Evolutionary conservation across 2,329 filamentous ascomycete species (phyloP), one percentile per base, ranked within the genome.

Genomic region (Pestalotiopsis sp.): DNA sequence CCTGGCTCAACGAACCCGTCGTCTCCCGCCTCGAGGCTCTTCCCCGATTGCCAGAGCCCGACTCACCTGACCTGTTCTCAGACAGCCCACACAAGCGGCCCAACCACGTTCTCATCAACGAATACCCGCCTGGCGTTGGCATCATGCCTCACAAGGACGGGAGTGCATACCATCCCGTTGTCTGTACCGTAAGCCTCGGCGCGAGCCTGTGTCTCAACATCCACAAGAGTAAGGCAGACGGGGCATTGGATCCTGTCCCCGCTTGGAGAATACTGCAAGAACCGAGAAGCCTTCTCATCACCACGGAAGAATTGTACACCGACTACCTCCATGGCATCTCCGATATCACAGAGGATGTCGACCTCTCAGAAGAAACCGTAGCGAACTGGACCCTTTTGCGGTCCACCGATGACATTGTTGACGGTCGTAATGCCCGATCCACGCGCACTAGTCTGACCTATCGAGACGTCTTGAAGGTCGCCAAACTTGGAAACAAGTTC

Each of bases 81-180:
- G 77, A 84, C 23, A 93, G 94, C 64, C 93, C 93, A 4, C 95
- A 98, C 76, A 75, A 83, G 20, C 85, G 84, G 3, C 93, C 95
- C 2, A 99, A 98, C 75, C 96, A 98, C 81, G 93, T 97, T 60
- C 85, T 98, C 49, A 90, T 98, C 74, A 99, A 99, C 77, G 95
- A 98, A 79, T 99, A 98, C 79, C 86, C 86, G 1, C 90, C 93
- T 0, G 93, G 93, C 2, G 89, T 97, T 71, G 95, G 95, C n/a
- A 98, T 98, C 73, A 97, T 98, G 93, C 91, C 95, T 61, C 95
- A 98, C 79, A 96, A 98, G 84, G 95, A 99, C 79, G 96, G 95
- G 1, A 83, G 88, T 9, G 93, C 95, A 11, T 99, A 99, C 78
- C 88, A 92, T 77, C 92, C 92, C 1, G 90, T 97, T 14, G 95